Conservation (phyloP, 495 filamentous ascomycete genomes). For the Parachaetomium inaequale region DNA sequence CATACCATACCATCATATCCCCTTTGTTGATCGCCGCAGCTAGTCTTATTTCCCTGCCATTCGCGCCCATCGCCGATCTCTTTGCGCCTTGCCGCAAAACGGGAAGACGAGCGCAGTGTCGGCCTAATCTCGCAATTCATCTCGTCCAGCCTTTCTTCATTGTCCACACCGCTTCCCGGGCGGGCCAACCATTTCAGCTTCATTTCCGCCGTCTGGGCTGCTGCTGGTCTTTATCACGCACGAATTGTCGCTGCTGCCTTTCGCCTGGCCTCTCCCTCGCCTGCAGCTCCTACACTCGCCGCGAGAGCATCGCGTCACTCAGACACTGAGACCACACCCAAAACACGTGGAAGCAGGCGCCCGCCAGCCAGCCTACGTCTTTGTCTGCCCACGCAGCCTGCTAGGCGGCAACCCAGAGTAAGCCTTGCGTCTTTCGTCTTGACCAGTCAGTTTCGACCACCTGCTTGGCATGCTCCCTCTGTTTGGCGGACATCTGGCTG, state of each 20-base stretch:
- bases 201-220: constrained; percentile 2
- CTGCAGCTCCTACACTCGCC: neutral
- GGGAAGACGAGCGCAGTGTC: neutral
- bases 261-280: neutral
- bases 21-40: constrained; percentile 3
- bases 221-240: constrained; percentile 17
- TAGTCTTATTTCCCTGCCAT: neutral
- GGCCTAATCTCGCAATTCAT: constrained; percentile 14
- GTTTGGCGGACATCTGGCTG: neutral
- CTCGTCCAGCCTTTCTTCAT: constrained; percentile 19
- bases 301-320: neutral
- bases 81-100: neutral
- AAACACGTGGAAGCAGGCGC: neutral
- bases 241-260: neutral
- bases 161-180: constrained; percentile 10
- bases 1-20: neutral
- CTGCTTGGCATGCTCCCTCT: neutral
- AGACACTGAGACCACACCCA: neutral
- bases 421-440: neutral
- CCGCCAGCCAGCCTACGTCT: neutral
- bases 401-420: constrained; percentile 1
- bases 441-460: neutral
- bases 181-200: constrained; percentile 2
- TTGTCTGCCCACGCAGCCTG: neutral
- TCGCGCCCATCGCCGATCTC: neutral